These are phyloP conservation scores for Xerocomellus amylosporus DNA, from an alignment of 768 basidiomycete species.

Conservation along the genomic window DNA sequence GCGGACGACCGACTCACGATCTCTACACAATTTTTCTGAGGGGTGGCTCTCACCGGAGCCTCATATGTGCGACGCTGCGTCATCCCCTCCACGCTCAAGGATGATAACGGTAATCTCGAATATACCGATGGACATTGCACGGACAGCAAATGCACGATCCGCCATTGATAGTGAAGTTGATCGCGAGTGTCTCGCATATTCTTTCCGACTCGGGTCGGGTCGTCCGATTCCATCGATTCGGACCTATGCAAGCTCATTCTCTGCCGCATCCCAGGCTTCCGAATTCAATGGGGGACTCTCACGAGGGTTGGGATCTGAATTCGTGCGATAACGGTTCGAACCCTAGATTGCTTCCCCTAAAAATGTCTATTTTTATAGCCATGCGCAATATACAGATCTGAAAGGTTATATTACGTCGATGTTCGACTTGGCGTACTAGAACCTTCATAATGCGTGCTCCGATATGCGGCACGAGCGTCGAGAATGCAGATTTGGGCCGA, in stretches of 20 bases:
- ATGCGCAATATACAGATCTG: neutral
- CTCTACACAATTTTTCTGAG: too few relatives aligned
- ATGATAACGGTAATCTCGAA: too few relatives aligned
- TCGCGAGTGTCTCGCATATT: neutral
- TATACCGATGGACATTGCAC: too few relatives aligned
- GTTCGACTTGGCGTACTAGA: too few relatives aligned
- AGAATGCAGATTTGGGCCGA: constrained; percentile 59
- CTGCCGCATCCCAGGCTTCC: neutral
- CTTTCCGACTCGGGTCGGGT: neutral
- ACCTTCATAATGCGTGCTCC: too few relatives aligned
- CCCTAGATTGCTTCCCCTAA: neutral
- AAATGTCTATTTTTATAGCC: neutral
- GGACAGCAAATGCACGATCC: too few relatives aligned
- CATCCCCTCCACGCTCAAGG: too few relatives aligned
- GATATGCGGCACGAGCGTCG: too few relatives aligned
- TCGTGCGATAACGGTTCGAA: neutral
- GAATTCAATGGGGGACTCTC: neutral
- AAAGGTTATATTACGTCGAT: too few relatives aligned
- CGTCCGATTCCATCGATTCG: neutral
- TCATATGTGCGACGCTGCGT: too few relatives aligned
- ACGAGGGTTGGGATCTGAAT: neutral
- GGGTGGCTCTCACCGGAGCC: too few relatives aligned
- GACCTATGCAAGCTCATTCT: neutral
- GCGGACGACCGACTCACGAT: neutral
- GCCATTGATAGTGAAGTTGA: too few relatives aligned